Base-by-base conservation (phyloP, 176 grass and related monocot genomes). In the Juncus inflexus region DNA sequence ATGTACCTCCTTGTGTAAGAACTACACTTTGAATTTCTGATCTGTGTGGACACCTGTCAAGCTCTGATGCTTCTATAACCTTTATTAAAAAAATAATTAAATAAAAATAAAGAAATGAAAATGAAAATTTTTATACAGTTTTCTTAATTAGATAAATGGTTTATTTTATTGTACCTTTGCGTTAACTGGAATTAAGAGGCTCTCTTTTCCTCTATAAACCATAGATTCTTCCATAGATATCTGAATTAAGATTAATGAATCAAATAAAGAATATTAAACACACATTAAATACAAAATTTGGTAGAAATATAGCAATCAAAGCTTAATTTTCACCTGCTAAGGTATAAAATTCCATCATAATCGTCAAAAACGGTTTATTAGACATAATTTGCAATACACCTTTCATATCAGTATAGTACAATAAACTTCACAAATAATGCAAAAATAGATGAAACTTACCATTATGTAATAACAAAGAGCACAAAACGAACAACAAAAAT, bases 11-110 rank as follows among this genome's bases (percentile, higher is more conserved):
- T 67, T 84, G 74, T n/a, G 88, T 64, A 35, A 92, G 77, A 68
- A 78, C 85, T 67, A 99, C 80, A 67, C 88, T 86, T 73, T 92
- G 88, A 81, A 99, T 86, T 80, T 86, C 88, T 39, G 80, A 84
- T 55, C 83, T 83, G 67, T 90, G 94, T 19, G 88, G 88, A 35
- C 85, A 99, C 15, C 88, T 69, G 53, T 99, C 80, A 73, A 99
- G 78, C 6, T 77, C 55, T n/a, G 94, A 99, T 40, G 88, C 90
- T 73, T 76, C 78, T 78, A 79, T 64, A 63, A 99, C 88, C 88
- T 99, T 73, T 37, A 67, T n/a, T n/a, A n/a, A n/a, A n/a, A 69
- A 53, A 40, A 59, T 55, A 28, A 28, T 35, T 47, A 43, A 50
- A 58, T 40, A 69, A 45, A 42, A 81, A 74, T 4, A 62, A n/a